Conservation (phyloP, 352 stramenopile species). For the Blastocystis sp. region DNA sequence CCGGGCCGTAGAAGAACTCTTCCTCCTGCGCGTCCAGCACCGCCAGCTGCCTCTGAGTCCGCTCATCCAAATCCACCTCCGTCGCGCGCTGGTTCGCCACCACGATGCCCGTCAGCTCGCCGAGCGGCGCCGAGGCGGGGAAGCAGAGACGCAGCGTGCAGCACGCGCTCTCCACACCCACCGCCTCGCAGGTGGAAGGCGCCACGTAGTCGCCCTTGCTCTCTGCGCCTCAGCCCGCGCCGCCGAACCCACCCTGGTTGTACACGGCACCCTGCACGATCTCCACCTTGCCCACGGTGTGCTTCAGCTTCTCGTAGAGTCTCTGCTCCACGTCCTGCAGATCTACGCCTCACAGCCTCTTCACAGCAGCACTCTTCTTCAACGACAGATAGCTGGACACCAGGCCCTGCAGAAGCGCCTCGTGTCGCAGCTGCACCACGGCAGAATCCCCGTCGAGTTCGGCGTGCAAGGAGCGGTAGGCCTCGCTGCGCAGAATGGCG, state of each 20-base stretch:
- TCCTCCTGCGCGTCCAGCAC: background rate
- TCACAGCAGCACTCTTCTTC: background rate
- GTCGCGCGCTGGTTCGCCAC: background rate
- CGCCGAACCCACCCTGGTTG: background rate
- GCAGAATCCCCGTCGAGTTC: background rate
- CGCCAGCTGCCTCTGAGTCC: background rate
- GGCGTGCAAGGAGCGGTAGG: background rate
- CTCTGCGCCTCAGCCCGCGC: background rate
- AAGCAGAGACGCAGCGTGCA: background rate
- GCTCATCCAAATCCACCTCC: too few relatives aligned
- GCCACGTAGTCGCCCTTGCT: background rate
- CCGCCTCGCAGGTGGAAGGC: background rate
- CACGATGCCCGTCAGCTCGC: conserved; percentile 16
- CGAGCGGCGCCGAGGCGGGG: background rate
- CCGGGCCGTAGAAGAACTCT: background rate
- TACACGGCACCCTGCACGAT: conserved; percentile 47
- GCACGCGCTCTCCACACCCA: background rate
- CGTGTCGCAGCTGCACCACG: background rate
- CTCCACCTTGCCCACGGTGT: conserved; percentile 2
- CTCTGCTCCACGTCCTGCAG: background rate
- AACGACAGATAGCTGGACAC: background rate
- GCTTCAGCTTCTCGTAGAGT: background rate
- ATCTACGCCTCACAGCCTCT: background rate
- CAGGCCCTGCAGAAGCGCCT: background rate
- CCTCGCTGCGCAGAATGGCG: background rate